Conservation (phyloP, 2,329 filamentous ascomycete genomes). For the Volutella citrinella region DNA sequence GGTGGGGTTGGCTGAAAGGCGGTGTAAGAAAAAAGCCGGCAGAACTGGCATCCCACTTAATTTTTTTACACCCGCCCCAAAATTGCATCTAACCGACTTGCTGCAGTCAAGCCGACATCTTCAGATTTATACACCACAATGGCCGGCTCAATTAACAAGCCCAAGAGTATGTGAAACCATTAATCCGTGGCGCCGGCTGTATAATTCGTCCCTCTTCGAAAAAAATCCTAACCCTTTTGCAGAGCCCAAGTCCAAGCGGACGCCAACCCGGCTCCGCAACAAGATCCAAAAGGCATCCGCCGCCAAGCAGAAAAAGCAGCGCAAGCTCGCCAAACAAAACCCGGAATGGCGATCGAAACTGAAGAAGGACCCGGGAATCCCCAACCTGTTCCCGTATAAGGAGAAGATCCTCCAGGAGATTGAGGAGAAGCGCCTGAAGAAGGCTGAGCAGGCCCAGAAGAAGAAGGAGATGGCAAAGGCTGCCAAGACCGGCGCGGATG, state of each 20-base stretch:
- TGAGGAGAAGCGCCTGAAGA: conserved; percentile 78
- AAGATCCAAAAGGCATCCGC: conserved; percentile 93
- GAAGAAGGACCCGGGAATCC: conserved; percentile 98
- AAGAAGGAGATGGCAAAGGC: conserved; percentile 71
- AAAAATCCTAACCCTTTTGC: background rate
- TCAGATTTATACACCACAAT: conserved; percentile 32
- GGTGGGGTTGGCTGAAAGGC: conserved; percentile 24
- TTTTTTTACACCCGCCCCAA: conserved; percentile 30
- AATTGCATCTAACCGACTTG: conserved; percentile 12
- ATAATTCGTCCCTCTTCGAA: background rate
- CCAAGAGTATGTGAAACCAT: conserved; percentile 44
- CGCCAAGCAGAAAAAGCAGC: conserved; percentile 86
- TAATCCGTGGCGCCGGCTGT: background rate
- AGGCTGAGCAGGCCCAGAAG: conserved; percentile 73
- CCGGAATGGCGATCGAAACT: conserved; percentile 92
- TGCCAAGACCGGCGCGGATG: conserved; percentile 53
- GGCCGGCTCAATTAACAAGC: conserved; percentile 54
- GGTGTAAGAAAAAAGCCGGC: conserved; percentile 29
- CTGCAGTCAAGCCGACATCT: conserved; percentile 15
- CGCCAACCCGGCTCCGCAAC: conserved; percentile 82
- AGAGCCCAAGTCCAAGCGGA: conserved; percentile 96
- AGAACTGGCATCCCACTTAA: conserved; percentile 38
- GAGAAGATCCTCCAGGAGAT: conserved; percentile 93
- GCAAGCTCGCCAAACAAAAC: conserved; percentile 91
- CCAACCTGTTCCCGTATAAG: conserved; percentile 97